Evolutionary conservation across 495 filamentous ascomycete species (phyloP).

Genomic region (Hypoxylon subgilvum): DNA sequence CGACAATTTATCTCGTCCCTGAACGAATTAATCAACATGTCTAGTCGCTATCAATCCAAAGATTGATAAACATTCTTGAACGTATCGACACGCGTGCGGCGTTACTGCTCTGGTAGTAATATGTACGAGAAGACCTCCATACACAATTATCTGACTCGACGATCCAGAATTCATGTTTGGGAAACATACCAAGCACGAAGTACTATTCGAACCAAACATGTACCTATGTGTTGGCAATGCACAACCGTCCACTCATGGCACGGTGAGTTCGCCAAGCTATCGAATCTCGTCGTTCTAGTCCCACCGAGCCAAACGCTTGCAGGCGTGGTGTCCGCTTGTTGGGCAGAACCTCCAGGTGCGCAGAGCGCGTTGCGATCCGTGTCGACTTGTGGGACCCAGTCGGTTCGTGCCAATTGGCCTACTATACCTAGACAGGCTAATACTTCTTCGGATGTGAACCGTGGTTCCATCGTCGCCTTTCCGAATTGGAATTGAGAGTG

Average conservation of each 20-base stretch:
- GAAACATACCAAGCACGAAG: no score
- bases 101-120: no score
- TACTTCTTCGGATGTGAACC: constrained; percentile 9
- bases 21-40: no score
- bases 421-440: constrained; percentile 19
- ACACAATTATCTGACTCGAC: no score
- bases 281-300: constrained; percentile 22
- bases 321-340: constrained; percentile 20
- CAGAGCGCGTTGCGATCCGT: background rate
- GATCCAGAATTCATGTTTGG: background rate
- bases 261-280: constrained; percentile 30
- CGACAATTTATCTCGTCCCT: no score
- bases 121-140: no score
- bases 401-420: constrained; percentile 18
- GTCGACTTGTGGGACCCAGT: constrained; percentile 5
- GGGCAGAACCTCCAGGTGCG: constrained; percentile 7
- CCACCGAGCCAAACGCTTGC: constrained; percentile 13
- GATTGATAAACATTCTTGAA: no score
- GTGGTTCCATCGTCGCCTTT: constrained; percentile 17
- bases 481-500: constrained; percentile 26
- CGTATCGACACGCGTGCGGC: no score
- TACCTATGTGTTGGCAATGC: constrained; percentile 11
- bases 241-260: background rate
- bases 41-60: no score
- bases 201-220: background rate